phyloP scores from a whole-genome alignment of 208 protist species.

The Porcisia hertigi region DNA sequence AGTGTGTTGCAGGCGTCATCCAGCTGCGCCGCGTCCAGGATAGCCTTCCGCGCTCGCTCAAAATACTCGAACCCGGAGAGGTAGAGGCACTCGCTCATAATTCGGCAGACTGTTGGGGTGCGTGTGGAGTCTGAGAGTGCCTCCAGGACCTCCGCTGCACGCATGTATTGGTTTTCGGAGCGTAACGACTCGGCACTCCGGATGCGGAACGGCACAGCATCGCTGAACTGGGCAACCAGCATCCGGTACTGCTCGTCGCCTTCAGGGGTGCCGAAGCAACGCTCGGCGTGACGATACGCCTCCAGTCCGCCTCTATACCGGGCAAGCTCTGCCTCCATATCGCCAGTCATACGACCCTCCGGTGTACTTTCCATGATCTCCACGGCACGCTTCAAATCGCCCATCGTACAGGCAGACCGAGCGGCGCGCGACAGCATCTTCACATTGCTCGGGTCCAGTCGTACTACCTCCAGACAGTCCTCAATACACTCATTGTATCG shows the following conservation, averaged over 20 bases:
- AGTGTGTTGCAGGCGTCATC: slow-evolving; percentile 75
- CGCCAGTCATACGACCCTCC: slow-evolving; percentile 34
- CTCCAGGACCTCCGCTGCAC: slow-evolving; percentile 69
- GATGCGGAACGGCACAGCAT: slow-evolving; percentile 71
- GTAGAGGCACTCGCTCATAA: slow-evolving; percentile 81
- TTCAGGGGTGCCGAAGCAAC: slow-evolving; percentile 67
- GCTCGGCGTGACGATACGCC: slow-evolving; percentile 61
- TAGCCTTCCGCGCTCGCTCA: slow-evolving; percentile 58
- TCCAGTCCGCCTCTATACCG: slow-evolving; percentile 67
- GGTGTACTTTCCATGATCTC: slow-evolving; percentile 60
- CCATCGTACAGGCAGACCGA: slow-evolving; percentile 77
- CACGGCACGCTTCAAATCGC: slow-evolving; percentile 70
- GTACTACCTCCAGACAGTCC: slow-evolving; percentile 79
- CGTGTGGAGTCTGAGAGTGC: slow-evolving; percentile 50
- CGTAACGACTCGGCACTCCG: slow-evolving; percentile 80
- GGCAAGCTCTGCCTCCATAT: slow-evolving; percentile 44
- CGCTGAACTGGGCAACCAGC: slow-evolving; percentile 80
- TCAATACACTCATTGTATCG: slow-evolving; percentile 78
- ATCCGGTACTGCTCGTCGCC: slow-evolving; percentile 84
- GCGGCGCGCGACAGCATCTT: slow-evolving; percentile 80
- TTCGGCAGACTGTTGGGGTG: slow-evolving; percentile 51
- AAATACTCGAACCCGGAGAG: slow-evolving; percentile 86
- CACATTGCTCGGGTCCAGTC: slow-evolving; percentile 68
- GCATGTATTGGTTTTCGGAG: slow-evolving; percentile 59
- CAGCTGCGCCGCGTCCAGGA: slow-evolving; percentile 55